Conservation (phyloP, 805 yeast species). For the Lachancea quebecensis region DNA sequence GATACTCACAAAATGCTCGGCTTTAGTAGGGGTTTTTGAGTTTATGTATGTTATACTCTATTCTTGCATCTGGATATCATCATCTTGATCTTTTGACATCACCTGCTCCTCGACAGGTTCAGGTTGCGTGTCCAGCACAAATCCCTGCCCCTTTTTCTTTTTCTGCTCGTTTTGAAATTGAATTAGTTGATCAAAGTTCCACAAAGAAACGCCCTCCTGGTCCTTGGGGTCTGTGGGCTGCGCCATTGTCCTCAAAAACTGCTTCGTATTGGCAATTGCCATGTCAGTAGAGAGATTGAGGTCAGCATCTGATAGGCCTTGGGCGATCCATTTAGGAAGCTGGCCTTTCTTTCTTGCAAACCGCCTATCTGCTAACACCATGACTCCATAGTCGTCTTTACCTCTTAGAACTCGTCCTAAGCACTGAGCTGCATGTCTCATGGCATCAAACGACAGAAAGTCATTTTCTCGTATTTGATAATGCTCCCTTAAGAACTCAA, state of each 20-base stretch:
- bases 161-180: constrained; percentile 50
- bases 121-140: constrained; percentile 7
- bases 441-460: constrained; percentile 94
- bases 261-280: constrained; percentile 93
- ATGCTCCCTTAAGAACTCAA: constrained; percentile 89
- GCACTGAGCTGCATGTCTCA: constrained; percentile 99
- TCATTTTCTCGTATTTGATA: constrained; percentile 91
- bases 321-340: constrained; percentile 95
- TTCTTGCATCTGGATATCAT: constrained; percentile 14
- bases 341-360: constrained; percentile 81
- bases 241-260: constrained; percentile 85
- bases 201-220: constrained; percentile 89
- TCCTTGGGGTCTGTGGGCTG: constrained; percentile 88
- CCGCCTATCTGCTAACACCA: constrained; percentile 95
- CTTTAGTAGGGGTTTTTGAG: background rate
- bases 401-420: constrained; percentile 96
- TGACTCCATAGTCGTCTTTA: constrained; percentile 96
- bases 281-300: constrained; percentile 89
- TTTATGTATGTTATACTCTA: background rate
- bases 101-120: constrained; percentile 21
- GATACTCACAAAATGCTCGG: background rate
- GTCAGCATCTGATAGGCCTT: constrained; percentile 87
- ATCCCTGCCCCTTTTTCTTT: constrained; percentile 10
- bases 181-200: constrained; percentile 69
- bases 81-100: constrained; percentile 12